These are phyloP conservation scores for Acmispon strigosus DNA, from an alignment of 306 rosid species.

Conservation along the genomic window DNA sequence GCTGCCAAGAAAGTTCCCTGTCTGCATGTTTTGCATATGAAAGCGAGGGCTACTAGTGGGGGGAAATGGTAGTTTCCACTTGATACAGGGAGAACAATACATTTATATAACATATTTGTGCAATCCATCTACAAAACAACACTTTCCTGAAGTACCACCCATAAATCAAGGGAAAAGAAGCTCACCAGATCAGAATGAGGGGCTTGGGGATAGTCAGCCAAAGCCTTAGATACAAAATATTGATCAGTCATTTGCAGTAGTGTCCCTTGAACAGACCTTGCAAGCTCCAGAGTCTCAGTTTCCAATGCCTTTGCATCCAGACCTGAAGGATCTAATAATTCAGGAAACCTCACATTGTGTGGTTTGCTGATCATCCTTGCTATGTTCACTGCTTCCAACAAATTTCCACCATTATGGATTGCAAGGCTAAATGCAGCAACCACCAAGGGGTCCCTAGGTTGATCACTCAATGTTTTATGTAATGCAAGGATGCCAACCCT, in stretches of 20 bases:
- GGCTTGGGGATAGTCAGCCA: slow-evolving; percentile 61
- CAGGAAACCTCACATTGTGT: slow-evolving; percentile 48
- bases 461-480: slow-evolving; percentile 56
- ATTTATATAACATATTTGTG: not conserved
- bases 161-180: not conserved
- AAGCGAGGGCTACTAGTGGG: not conserved
- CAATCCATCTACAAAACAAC: not conserved
- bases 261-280: slow-evolving; percentile 38
- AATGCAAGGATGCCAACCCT: slow-evolving; percentile 76
- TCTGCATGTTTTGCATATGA: not conserved
- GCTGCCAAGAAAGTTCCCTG: no score
- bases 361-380: slow-evolving; percentile 46
- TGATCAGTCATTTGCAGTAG: slow-evolving; percentile 56
- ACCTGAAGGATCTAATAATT: slow-evolving; percentile 45
- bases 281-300: slow-evolving; percentile 44
- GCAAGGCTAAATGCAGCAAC: slow-evolving; percentile 72
- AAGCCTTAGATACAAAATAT: slow-evolving; percentile 59
- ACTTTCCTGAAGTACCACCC: not conserved
- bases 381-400: slow-evolving; percentile 53
- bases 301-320: slow-evolving; percentile 29
- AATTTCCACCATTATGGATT: slow-evolving; percentile 63
- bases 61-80: no score
- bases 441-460: slow-evolving; percentile 51
- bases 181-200: slow-evolving; percentile 64
- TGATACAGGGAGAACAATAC: not conserved